Conservation (phyloP, 1,284 basidiomycete genomes). For the Heterobasidion occidentale region DNA sequence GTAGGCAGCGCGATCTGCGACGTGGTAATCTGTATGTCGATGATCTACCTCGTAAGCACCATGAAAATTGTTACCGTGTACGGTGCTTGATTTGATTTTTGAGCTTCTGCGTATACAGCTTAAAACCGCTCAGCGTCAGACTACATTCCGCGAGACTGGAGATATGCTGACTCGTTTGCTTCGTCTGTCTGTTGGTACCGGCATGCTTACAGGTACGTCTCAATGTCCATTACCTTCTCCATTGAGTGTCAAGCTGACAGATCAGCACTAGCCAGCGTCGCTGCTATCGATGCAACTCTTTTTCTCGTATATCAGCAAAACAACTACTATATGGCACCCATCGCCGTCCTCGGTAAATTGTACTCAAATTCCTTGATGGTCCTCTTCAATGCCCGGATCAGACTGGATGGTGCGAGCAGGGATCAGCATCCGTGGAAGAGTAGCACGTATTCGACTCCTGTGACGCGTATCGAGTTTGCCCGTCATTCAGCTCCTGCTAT, state of each 20-base stretch:
- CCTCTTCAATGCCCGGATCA: background rate
- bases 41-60: slow-evolving; percentile 8
- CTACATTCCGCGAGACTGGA: slow-evolving; percentile 1
- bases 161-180: background rate
- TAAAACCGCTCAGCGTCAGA: background rate
- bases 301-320: slow-evolving; percentile 8
- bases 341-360: slow-evolving; percentile 1
- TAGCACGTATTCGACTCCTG: background rate
- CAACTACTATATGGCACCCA: slow-evolving; percentile 7
- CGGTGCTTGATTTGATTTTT: background rate
- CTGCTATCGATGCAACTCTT: slow-evolving; percentile 5
- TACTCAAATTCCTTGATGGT: background rate
- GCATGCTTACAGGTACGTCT: slow-evolving; percentile 2
- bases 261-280: slow-evolving; percentile 3
- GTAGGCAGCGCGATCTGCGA: slow-evolving; percentile 8
- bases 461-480: background rate
- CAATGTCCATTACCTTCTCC: background rate
- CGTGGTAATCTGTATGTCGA: slow-evolving; percentile 8
- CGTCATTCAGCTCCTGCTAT: background rate
- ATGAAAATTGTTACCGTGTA: background rate
- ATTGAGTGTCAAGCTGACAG: background rate
- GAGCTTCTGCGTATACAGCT: background rate
- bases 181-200: slow-evolving; percentile 6
- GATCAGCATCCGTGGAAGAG: background rate
- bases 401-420: background rate